A percentile compares a stretch with the other conserved stretches of the same genome.
Evolutionary conservation across 1,284 basidiomycete species (phyloP).

Genomic region (Thecaphora frezii): DNA sequence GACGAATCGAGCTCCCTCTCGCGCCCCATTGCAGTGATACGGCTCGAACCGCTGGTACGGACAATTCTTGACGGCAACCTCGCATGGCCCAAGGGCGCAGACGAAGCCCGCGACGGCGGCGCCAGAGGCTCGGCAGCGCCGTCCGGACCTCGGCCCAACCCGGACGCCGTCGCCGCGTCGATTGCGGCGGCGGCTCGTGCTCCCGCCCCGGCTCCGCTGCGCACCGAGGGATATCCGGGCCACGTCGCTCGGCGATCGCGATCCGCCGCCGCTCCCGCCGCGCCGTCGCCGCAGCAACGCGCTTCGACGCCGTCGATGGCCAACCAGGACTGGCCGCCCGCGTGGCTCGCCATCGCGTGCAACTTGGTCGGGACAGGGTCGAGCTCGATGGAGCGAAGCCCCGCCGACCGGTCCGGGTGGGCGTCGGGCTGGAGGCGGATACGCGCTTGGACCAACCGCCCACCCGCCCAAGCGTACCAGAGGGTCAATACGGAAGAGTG

Average conservation of each 20-base stretch:
- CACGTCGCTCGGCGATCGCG: constrained; percentile 3
- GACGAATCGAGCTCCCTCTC: constrained; percentile 11
- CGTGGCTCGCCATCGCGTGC: constrained; percentile 32
- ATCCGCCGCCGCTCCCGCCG: no score
- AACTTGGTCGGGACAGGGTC: constrained; percentile 6
- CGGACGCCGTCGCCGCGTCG: not conserved
- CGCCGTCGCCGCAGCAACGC: no score
- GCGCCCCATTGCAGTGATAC: constrained; percentile 27
- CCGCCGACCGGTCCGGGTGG: not conserved
- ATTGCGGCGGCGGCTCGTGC: no score
- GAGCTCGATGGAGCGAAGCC: not conserved
- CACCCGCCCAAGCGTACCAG: not conserved
- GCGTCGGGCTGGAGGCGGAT: not conserved
- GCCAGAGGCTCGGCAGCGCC: no score
- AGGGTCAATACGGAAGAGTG: not conserved
- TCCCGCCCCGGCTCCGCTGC: constrained; percentile 20
- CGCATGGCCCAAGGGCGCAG: not conserved
- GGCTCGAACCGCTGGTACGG: constrained; percentile 5
- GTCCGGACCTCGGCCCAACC: not conserved
- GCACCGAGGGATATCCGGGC: constrained; percentile 23
- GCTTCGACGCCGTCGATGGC: not conserved
- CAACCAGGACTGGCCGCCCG: constrained; percentile 15
- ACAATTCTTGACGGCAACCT: not conserved
- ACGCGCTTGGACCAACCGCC: not conserved
- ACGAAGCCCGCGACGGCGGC: no score